Evolutionary conservation across 2,329 filamentous ascomycete genomes (phyloP).

Genomic region (Dactylellina parvicollis): DNA sequence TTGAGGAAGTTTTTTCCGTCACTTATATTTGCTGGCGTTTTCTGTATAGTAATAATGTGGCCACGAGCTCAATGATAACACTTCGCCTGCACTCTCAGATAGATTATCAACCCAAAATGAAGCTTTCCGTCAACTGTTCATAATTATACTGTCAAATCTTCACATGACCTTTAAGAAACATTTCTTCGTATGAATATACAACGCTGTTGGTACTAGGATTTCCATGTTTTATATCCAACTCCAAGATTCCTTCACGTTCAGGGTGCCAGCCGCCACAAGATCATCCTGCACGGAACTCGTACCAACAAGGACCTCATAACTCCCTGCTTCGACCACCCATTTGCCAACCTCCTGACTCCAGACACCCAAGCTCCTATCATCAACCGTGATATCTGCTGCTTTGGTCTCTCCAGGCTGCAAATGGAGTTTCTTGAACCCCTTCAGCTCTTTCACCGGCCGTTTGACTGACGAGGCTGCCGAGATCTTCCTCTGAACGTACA

Average conservation of each 20-base stretch:
- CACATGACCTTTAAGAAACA: too few relatives aligned
- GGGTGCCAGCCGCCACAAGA: slow-evolving; percentile 15
- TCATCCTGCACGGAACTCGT: slow-evolving; percentile 32
- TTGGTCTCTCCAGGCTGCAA: slow-evolving; percentile 28
- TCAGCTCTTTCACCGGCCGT: slow-evolving; percentile 72
- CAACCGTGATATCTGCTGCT: slow-evolving; percentile 22
- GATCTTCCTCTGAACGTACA: slow-evolving; percentile 66
- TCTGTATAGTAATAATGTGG: slow-evolving; percentile 51
- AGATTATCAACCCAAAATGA: too few relatives aligned
- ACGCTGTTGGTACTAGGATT: too few relatives aligned
- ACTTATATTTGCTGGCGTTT: slow-evolving; percentile 46
- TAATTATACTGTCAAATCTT: too few relatives aligned
- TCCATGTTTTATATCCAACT: slow-evolving; percentile 35
- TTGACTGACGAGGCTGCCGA: slow-evolving; percentile 71
- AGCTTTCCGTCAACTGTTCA: too few relatives aligned
- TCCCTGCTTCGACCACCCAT: slow-evolving; percentile 45
- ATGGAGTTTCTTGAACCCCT: slow-evolving; percentile 73
- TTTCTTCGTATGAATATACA: too few relatives aligned
- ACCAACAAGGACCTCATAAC: slow-evolving; percentile 40
- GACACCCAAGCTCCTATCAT: slow-evolving; percentile 36
- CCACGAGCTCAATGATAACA: slow-evolving; percentile 38
- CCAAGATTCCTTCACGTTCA: slow-evolving; percentile 24
- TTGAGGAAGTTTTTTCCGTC: slow-evolving; percentile 13
- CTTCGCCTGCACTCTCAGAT: background rate
- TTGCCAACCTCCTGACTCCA: slow-evolving; percentile 30